A percentile compares a stretch with the other conserved stretches of the same genome.
phyloP scores from a whole-genome alignment of 192 early-diverging fungal species.

The Rhizophlyctis rosea region DNA sequence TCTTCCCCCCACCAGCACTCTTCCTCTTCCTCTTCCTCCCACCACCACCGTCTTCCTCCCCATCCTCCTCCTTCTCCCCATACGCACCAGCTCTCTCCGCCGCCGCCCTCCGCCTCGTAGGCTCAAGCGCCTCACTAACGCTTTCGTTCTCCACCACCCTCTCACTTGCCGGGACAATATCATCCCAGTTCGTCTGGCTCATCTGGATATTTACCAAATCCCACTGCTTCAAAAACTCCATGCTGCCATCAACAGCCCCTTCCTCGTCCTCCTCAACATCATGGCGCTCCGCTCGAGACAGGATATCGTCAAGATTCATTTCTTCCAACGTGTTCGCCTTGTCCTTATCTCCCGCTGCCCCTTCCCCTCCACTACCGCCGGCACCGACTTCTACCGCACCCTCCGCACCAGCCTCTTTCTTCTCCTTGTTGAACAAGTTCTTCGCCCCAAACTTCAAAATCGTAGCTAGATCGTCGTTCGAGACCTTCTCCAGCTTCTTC shows the following conservation, averaged over 20 bases:
- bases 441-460: slow-evolving; percentile 98
- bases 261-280: slow-evolving; percentile 62
- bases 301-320: slow-evolving; percentile 95
- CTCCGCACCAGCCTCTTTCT: slow-evolving; percentile 58
- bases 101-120: background rate
- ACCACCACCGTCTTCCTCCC: background rate
- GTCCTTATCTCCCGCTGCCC: background rate
- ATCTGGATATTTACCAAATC: slow-evolving; percentile 83
- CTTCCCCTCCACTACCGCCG: slow-evolving; percentile 8
- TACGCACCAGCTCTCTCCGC: background rate
- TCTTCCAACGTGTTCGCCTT: slow-evolving; percentile 75
- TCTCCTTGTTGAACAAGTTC: slow-evolving; percentile 87
- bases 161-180: slow-evolving; percentile 89
- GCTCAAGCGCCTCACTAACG: slow-evolving; percentile 9
- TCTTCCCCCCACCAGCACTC: slow-evolving; percentile 18
- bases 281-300: slow-evolving; percentile 89
- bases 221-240: slow-evolving; percentile 95
- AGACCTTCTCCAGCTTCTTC: slow-evolving; percentile 45
- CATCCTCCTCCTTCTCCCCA: background rate
- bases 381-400: slow-evolving; percentile 15
- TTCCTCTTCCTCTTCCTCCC: slow-evolving; percentile 23
- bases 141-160: slow-evolving; percentile 67
- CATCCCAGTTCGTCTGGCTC: slow-evolving; percentile 84
- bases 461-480: slow-evolving; percentile 82
- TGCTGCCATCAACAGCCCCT: slow-evolving; percentile 57